Conservation (phyloP, 1,284 basidiomycete species). For the Irpex sp. region DNA sequence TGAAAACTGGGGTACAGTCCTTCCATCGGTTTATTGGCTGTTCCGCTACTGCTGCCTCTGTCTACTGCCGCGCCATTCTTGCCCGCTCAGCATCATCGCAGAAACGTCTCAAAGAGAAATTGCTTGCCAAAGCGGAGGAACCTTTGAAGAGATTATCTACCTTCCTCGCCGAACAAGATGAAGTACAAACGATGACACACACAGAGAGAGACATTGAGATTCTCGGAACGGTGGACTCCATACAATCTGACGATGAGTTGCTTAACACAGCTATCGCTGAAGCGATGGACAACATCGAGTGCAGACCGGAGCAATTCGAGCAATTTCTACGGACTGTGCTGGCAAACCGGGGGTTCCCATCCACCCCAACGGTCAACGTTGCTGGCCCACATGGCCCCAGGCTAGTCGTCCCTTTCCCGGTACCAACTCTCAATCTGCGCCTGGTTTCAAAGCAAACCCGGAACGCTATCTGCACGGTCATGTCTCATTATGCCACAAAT, state of each 20-base stretch:
- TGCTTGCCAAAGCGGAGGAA: neutral
- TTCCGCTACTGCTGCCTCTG: neutral
- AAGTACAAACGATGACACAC: neutral
- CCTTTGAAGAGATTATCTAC: neutral
- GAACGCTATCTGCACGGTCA: too few species aligned
- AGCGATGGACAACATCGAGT: neutral
- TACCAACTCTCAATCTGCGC: too few species aligned
- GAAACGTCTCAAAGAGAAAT: neutral
- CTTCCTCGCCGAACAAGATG: neutral
- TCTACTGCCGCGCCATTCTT: neutral
- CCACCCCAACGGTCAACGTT: too few species aligned
- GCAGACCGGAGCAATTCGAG: too few species aligned
- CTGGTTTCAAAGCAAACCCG: too few species aligned
- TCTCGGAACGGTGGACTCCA: neutral
- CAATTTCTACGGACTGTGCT: too few species aligned
- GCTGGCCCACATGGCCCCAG: too few species aligned
- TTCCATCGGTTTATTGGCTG: neutral
- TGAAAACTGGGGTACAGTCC: neutral
- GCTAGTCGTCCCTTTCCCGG: too few species aligned
- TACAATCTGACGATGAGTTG: neutral
- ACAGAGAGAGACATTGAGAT: neutral
- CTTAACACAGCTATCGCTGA: neutral
- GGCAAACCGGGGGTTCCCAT: too few species aligned
- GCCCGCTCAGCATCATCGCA: neutral
- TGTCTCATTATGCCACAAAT: too few species aligned